Evolutionary conservation across 2,329 filamentous ascomycete species (phyloP).

Genomic region (Aureobasidium vineae): DNA sequence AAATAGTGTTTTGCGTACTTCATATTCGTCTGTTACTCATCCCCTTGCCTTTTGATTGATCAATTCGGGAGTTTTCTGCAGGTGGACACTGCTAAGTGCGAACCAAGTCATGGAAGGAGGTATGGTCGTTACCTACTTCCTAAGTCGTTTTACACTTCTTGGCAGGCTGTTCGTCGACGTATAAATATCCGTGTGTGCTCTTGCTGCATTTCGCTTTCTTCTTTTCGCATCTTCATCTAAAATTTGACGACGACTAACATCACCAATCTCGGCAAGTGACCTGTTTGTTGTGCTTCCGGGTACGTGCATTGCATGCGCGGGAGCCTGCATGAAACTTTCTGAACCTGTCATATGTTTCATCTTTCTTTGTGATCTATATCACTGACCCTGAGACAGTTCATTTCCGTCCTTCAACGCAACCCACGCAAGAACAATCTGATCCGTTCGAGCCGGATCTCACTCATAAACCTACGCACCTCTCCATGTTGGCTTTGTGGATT

Average conservation of each 20-base stretch:
- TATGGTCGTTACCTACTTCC: not conserved
- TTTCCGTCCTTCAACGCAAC: not conserved
- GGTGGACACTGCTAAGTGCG: too few species aligned
- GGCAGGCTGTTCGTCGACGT: not conserved
- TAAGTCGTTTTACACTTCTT: not conserved
- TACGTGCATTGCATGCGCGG: slow-evolving; percentile 2
- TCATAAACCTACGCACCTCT: not conserved
- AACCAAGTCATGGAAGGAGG: too few species aligned
- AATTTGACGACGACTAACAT: not conserved
- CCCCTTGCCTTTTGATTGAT: not conserved
- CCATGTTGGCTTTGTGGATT: not conserved
- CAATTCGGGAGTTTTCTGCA: too few species aligned
- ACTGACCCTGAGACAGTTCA: not conserved
- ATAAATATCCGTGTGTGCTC: not conserved
- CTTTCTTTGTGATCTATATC: not conserved
- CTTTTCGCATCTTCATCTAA: not conserved
- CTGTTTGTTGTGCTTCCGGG: not conserved
- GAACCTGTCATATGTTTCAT: not conserved
- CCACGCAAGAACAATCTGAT: not conserved
- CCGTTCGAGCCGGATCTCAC: not conserved
- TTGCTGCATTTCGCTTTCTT: not conserved
- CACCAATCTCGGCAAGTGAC: not conserved
- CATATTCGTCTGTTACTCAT: not conserved
- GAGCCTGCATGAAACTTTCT: not conserved
- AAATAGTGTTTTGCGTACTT: slow-evolving; percentile 11